Evolutionary conservation across 345 rosid genomes (phyloP).

Genomic region (Rhodamnia rubescens): DNA sequence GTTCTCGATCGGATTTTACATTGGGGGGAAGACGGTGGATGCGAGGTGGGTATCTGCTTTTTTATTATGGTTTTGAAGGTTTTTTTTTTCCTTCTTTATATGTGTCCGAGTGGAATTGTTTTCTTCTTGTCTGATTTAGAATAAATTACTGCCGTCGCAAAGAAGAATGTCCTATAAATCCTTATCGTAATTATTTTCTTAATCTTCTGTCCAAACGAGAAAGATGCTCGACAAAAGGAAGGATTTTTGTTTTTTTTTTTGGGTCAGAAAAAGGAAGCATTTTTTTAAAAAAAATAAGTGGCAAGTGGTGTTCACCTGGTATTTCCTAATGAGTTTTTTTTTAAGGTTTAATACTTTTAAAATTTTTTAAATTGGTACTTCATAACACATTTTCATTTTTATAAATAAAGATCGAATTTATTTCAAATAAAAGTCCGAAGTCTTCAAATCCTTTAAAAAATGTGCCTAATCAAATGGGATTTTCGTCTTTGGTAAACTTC

Average conservation of each 20-base stretch:
- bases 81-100: no score
- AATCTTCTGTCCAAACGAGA: not conserved
- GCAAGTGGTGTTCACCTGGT: not conserved
- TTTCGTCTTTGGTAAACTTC: slow-evolving; percentile 9
- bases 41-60: not conserved
- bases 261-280: no score
- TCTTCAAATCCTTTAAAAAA: no score
- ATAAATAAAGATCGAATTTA: no score
- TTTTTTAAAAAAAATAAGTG: no score
- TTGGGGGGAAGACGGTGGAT: not conserved
- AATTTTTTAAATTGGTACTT: not conserved
- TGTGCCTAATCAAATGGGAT: no score
- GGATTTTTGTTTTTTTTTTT: not conserved
- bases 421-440: no score
- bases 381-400: no score
- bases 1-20: not conserved
- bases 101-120: not conserved
- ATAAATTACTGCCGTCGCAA: not conserved
- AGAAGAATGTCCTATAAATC: not conserved
- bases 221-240: not conserved
- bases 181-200: not conserved
- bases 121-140: not conserved
- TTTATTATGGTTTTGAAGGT: no score
- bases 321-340: not conserved
- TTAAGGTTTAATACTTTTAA: not conserved